Conservation (phyloP, 345 rosid species). For the Populus pruinosa region DNA sequence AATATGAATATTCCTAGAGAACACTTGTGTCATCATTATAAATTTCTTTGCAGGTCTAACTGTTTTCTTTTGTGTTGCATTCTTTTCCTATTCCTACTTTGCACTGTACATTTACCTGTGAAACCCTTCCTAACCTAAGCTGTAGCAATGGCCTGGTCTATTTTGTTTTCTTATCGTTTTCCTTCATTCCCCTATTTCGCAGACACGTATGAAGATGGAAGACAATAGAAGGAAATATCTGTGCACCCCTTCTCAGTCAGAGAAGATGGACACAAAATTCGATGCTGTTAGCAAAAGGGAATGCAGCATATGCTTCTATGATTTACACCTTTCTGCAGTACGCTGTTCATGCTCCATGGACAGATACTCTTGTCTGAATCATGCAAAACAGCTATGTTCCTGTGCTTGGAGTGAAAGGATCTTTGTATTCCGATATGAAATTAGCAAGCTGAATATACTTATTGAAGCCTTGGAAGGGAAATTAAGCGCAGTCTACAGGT, state of each 20-base stretch:
- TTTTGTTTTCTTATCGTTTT: background rate
- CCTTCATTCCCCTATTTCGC: slow-evolving; percentile 3
- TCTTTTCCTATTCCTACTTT: background rate
- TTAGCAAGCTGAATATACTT: slow-evolving; percentile 51
- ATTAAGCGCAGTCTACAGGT: slow-evolving; percentile 43
- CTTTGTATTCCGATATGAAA: slow-evolving; percentile 46
- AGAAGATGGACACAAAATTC: slow-evolving; percentile 42
- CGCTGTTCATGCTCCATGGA: slow-evolving; percentile 50
- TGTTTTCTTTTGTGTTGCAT: background rate
- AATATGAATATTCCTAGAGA: background rate
- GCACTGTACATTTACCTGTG: background rate
- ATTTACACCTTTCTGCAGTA: slow-evolving; percentile 68
- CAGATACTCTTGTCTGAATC: slow-evolving; percentile 53
- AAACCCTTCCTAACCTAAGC: background rate
- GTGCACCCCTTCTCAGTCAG: slow-evolving; percentile 31
- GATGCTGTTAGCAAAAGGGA: slow-evolving; percentile 49
- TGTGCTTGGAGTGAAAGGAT: slow-evolving; percentile 54
- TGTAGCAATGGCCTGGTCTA: background rate
- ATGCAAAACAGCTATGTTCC: slow-evolving; percentile 60
- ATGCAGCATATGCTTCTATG: slow-evolving; percentile 50
- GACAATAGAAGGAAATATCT: slow-evolving; percentile 46
- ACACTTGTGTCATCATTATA: background rate
- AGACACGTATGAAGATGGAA: slow-evolving; percentile 59
- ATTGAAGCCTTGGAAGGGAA: slow-evolving; percentile 60
- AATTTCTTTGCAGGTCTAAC: background rate